Base-by-base conservation (phyloP, 441 rosid species). In the Biscutella laevigata region DNA sequence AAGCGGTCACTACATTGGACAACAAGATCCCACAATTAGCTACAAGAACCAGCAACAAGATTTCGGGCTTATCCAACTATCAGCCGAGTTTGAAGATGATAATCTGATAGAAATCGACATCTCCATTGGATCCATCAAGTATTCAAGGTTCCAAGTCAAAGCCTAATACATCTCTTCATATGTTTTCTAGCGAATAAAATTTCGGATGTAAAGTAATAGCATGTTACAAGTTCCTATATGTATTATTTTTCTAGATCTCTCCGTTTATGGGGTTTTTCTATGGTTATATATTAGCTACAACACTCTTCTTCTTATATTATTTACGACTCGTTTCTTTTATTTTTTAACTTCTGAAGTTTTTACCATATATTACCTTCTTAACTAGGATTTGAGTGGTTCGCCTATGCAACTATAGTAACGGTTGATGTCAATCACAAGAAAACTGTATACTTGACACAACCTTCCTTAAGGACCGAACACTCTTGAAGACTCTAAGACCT, bases 81-180 rank as follows among this genome's bases (percentile, higher is more conserved):
- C 67, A 30, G 75, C 77, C 2, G 70, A 83, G 70, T 65, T 73
- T 64, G 95, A 89, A 59, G 97, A 90, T 11, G 98, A 91, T 14
- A 91, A 87, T 35, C 61, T 91, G 65, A 83, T 87, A 35, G 98
- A 91, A 78, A 91, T 91, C 62, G 98, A 91, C 59, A 76, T 91
- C 46, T 82, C 85, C 4, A 70, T 84, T 34, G 96, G 98, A 28
- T 87, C 88, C 50, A 87, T 84, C 74, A 87, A 84, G 72, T 83
- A 74, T 70, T 71, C 95, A 14, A 79, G 86, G 75, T 75, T 79
- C 69, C 82, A 77, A 67, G 74, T 88, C 74, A 65, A 77, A 75
- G 80, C 85, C 13, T 82, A 59, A 76, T 28, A 14, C 14, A 12
- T 35, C 13, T 7, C 7, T 6, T 19, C 9, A 33, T 49, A 34